Evolutionary conservation across 306 rosid genomes (phyloP).

Genomic region (Fragaria ananassa): DNA sequence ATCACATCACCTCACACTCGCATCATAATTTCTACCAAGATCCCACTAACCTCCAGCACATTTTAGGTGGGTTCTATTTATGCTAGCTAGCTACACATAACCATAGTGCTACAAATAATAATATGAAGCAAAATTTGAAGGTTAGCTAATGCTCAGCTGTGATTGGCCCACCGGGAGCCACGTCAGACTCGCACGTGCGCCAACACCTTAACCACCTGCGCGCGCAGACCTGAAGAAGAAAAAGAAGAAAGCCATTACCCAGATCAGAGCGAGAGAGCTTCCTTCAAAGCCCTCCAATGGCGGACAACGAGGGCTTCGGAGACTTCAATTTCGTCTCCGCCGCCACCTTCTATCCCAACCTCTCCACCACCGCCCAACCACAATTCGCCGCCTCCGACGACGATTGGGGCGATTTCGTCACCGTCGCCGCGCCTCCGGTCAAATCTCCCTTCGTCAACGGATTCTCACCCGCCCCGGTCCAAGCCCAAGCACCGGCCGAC

Average conservation of each 20-base stretch:
- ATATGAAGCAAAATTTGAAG: not conserved
- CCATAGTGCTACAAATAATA: not conserved
- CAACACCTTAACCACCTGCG: not conserved
- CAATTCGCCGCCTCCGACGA: constrained; percentile 24
- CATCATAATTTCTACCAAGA: too few species aligned
- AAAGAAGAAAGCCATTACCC: not conserved
- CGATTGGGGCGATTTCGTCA: constrained; percentile 67
- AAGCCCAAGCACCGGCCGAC: constrained; percentile 25
- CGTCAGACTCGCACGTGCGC: constrained; percentile 13
- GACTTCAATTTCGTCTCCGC: constrained; percentile 57
- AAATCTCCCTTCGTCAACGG: constrained; percentile 25
- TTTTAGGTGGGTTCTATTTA: not conserved
- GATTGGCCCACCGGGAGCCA: not conserved
- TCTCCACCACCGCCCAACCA: not conserved
- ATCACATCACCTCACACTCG: not conserved
- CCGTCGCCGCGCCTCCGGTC: constrained; percentile 50
- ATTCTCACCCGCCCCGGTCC: constrained; percentile 16
- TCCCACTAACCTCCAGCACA: not conserved
- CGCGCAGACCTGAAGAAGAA: not conserved
- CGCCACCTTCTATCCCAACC: constrained; percentile 19
- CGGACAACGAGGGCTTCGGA: constrained; percentile 71
- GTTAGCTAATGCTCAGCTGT: constrained; percentile 10
- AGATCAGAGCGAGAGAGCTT: not conserved
- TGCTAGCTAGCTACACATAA: too few species aligned
- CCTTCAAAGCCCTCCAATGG: constrained; percentile 46